A percentile compares a stretch with the other conserved stretches of the same genome.
Conservation (phyloP, 108 stramenopile species). For the Fragilariopsis cylindrus region DNA sequence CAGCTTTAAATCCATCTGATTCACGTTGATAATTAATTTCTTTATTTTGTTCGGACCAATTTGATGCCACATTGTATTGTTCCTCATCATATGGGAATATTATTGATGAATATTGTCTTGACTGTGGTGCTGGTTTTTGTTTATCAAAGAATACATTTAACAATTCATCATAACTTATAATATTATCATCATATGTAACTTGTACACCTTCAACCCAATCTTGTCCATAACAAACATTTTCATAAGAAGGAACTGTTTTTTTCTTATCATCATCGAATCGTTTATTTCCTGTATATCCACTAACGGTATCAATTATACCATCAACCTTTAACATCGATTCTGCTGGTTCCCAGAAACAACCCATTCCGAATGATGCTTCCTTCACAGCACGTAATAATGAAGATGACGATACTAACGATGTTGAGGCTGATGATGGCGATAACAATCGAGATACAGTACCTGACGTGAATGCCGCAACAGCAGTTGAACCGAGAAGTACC, state of each 20-base stretch:
- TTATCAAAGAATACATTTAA: constrained; percentile 64
- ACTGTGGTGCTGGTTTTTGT: constrained; percentile 58
- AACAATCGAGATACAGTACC: too few relatives aligned
- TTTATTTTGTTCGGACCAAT: constrained; percentile 29
- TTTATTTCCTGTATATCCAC: constrained; percentile 65
- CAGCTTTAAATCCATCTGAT: constrained; percentile 42
- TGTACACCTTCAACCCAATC: constrained; percentile 58
- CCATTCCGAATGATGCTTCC: constrained; percentile 74
- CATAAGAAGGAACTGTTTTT: constrained; percentile 55
- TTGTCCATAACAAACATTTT: constrained; percentile 57
- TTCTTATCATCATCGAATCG: constrained; percentile 21
- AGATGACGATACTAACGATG: background rate
- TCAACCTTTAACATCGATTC: constrained; percentile 60
- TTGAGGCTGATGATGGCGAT: too few relatives aligned
- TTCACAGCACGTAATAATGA: constrained; percentile 12
- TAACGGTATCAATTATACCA: constrained; percentile 65
- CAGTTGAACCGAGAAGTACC: too few relatives aligned
- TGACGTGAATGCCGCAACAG: too few relatives aligned
- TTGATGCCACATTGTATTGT: constrained; percentile 29
- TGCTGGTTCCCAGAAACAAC: constrained; percentile 83
- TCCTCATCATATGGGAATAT: constrained; percentile 64
- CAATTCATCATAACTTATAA: constrained; percentile 52
- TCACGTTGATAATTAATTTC: constrained; percentile 10
- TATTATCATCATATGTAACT: constrained; percentile 59
- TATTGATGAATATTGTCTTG: constrained; percentile 75